Evolutionary conservation across 495 filamentous ascomycete genomes (phyloP).

Genomic region (Gamarada debralockiae): DNA sequence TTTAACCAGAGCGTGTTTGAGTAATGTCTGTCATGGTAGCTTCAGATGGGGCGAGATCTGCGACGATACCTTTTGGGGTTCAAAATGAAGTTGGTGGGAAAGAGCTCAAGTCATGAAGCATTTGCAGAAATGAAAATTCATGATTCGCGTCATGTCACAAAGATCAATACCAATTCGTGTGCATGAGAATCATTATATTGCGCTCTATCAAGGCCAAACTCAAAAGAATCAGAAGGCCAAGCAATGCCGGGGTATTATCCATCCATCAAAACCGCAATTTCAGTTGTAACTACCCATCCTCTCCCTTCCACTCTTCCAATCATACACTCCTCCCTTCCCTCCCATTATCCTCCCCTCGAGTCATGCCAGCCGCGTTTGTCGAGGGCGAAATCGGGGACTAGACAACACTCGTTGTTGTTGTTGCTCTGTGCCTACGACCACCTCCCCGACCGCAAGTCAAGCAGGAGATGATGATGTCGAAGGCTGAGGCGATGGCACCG

Average conservation of each 20-base stretch:
- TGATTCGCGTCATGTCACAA: too few species aligned
- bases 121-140: too few species aligned
- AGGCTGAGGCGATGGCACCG: conserved; percentile 70
- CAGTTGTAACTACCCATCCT: not conserved
- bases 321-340: not conserved
- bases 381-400: conserved; percentile 6
- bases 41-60: too few species aligned
- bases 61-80: too few species aligned
- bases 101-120: too few species aligned
- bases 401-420: conserved; percentile 15
- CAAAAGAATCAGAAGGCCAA: not conserved
- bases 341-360: not conserved
- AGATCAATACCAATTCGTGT: too few species aligned
- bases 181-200: not conserved
- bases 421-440: conserved; percentile 1
- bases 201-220: not conserved
- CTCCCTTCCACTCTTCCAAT: not conserved
- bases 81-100: too few species aligned
- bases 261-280: not conserved
- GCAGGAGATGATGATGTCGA: conserved; percentile 83
- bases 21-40: too few species aligned
- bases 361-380: too few species aligned
- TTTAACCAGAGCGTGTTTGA: conserved; percentile 76
- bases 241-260: not conserved
- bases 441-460: conserved; percentile 72